A percentile compares a stretch with the other conserved stretches of the same genome.
Conservation (phyloP, 1,284 basidiomycete genomes). For the Puccinia coronata region DNA sequence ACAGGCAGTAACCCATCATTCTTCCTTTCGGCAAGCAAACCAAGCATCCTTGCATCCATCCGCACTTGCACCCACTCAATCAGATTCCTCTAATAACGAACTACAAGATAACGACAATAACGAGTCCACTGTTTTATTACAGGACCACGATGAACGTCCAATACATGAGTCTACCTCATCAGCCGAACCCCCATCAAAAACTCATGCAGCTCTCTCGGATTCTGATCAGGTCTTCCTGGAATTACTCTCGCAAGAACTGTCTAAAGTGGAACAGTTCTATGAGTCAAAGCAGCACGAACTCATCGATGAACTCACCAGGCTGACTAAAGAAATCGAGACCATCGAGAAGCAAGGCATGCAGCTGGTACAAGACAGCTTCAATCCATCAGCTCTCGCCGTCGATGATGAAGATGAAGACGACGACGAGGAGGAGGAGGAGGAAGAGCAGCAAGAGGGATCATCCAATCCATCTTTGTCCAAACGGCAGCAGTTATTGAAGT, state of each 20-base stretch:
- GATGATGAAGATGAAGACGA: conserved; percentile 34
- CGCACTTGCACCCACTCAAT: neutral
- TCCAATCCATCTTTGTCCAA: neutral
- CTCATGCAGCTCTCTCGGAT: neutral
- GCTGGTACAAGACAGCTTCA: neutral
- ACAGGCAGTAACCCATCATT: neutral
- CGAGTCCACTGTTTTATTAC: conserved; percentile 27
- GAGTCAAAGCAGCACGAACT: conserved; percentile 20
- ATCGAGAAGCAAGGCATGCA: conserved; percentile 24
- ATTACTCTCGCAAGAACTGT: conserved; percentile 23
- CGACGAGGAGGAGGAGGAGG: conserved; percentile 12
- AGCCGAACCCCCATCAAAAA: neutral
- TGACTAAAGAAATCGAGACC: conserved; percentile 18
- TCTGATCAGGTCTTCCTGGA: conserved; percentile 18
- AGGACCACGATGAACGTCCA: neutral
- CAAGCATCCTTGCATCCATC: neutral
- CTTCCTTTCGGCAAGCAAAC: neutral
- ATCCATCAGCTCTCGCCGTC: neutral
- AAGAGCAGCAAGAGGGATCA: neutral
- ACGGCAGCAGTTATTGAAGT: conserved; percentile 24
- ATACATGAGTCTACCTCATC: neutral
- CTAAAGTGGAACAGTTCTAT: conserved; percentile 26
- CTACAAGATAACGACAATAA: neutral
- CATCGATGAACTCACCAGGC: neutral
- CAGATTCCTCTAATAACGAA: neutral